Conservation (phyloP, 495 filamentous ascomycete species). For the Cryomyces minteri region DNA sequence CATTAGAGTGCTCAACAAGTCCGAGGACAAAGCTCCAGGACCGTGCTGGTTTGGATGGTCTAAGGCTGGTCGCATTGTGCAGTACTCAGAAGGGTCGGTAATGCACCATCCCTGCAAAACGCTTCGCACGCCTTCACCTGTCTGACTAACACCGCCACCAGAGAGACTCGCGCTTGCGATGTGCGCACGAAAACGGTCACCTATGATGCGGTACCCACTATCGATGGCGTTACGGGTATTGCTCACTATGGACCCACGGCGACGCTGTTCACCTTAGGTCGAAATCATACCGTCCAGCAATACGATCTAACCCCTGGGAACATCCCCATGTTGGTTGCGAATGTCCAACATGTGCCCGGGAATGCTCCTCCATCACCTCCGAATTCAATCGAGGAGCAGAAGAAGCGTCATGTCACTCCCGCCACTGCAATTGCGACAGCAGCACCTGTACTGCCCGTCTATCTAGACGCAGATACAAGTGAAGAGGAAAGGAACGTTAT, state of each 20-base stretch:
- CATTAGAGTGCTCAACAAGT: conserved; percentile 69
- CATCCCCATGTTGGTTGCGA: conserved; percentile 51
- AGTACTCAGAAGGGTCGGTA: conserved; percentile 79
- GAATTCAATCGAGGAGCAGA: conserved; percentile 47
- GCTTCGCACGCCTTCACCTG: conserved; percentile 5
- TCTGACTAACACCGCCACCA: conserved; percentile 21
- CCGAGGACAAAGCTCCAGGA: conserved; percentile 51
- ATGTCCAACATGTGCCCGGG: conserved; percentile 65
- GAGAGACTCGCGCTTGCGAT: conserved; percentile 88
- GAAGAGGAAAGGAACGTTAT: conserved; percentile 34
- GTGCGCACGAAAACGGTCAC: conserved; percentile 90
- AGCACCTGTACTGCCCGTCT: conserved; percentile 26
- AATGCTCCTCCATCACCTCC: conserved; percentile 61
- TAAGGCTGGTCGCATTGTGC: conserved; percentile 88
- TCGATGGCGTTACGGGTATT: conserved; percentile 62
- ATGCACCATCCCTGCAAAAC: neutral
- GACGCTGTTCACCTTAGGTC: conserved; percentile 80
- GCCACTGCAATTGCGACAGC: conserved; percentile 1
- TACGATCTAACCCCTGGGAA: conserved; percentile 61
- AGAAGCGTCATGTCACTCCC: conserved; percentile 12
- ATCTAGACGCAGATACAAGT: conserved; percentile 43
- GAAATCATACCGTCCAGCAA: conserved; percentile 79
- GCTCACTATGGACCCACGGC: conserved; percentile 79
- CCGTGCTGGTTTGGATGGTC: conserved; percentile 98
- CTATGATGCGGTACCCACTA: conserved; percentile 69